phyloP scores from a whole-genome alignment of 2,329 filamentous ascomycete genomes.

The Zasmidium cellare region DNA sequence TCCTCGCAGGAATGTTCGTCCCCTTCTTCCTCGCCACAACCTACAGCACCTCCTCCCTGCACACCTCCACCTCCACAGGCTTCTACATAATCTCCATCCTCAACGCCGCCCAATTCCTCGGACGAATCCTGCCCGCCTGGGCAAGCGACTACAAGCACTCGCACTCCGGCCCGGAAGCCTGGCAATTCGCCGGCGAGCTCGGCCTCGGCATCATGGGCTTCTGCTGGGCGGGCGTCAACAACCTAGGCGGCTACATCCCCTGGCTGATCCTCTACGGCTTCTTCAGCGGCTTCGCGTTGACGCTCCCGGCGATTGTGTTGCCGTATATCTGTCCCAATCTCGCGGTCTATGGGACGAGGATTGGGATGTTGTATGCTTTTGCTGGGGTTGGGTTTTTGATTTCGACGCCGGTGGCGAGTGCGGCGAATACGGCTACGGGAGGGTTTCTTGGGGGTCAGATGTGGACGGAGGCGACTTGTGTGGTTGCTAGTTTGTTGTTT shows the following conservation, averaged over 20 bases:
- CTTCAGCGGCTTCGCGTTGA: slow-evolving; percentile 45
- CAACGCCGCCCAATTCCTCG: slow-evolving; percentile 55
- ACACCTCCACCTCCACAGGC: slow-evolving; percentile 44
- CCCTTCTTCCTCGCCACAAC: slow-evolving; percentile 59
- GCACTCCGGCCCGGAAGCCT: slow-evolving; percentile 45
- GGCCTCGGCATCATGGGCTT: slow-evolving; percentile 20
- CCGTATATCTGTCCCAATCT: slow-evolving; percentile 13
- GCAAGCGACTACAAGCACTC: slow-evolving; percentile 37
- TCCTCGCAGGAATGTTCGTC: slow-evolving; percentile 29
- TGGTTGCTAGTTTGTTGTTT: slow-evolving; percentile 1
- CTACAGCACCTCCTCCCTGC: slow-evolving; percentile 45
- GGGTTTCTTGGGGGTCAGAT: slow-evolving; percentile 2
- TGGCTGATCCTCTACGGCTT: slow-evolving; percentile 45
- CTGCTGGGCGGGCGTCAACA: slow-evolving; percentile 35
- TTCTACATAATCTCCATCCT: slow-evolving; percentile 68
- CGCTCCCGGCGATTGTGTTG: slow-evolving; percentile 40
- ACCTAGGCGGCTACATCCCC: slow-evolving; percentile 36
- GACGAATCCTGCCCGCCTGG: slow-evolving; percentile 46
- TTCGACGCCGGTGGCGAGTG: slow-evolving; percentile 25
- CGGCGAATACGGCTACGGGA: not conserved
- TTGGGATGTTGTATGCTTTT: slow-evolving; percentile 24
- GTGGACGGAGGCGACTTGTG: slow-evolving; percentile 3
- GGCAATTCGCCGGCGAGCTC: slow-evolving; percentile 39
- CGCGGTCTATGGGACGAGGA: slow-evolving; percentile 19
- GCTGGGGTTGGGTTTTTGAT: slow-evolving; percentile 23